Percentiles rank a stretch among this genome's conserved stretches.
These are phyloP conservation scores for Solanum medicagineum DNA, from an alignment of 257 asterid genomes.

Conservation along the genomic window DNA sequence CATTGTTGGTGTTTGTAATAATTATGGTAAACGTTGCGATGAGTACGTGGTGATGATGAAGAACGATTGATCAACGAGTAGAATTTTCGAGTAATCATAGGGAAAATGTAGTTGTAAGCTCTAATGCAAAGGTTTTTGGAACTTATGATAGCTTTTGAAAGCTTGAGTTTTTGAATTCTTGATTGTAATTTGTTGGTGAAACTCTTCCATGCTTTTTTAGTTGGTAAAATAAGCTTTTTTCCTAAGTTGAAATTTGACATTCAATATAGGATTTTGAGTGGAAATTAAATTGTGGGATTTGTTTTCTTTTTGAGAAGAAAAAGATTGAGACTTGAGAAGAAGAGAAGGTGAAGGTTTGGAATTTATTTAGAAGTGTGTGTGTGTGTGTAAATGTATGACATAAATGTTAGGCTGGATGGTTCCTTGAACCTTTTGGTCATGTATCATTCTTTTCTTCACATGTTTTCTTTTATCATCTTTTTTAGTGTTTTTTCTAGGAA, in stretches of 20 bases:
- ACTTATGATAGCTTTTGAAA: conserved; percentile 7
- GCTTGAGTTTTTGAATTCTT: conserved; percentile 8
- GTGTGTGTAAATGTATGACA: not conserved
- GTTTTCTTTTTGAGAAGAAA: not conserved
- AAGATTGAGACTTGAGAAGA: not conserved
- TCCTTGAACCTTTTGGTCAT: not conserved
- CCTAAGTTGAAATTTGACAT: conserved; percentile 27
- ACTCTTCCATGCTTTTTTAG: conserved; percentile 27
- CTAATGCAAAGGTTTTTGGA: conserved; percentile 4
- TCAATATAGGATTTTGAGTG: not conserved
- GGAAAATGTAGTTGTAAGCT: not conserved
- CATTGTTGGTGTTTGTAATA: not conserved
- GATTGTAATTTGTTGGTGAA: conserved; percentile 15
- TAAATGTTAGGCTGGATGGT: conserved; percentile 9
- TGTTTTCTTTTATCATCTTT: not conserved
- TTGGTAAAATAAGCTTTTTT: conserved; percentile 16
- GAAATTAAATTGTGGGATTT: not conserved
- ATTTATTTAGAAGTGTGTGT: conserved; percentile 1
- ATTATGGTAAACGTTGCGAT: not conserved
- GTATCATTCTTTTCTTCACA: conserved; percentile 4
- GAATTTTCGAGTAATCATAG: conserved; percentile 1
- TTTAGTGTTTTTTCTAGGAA: not conserved
- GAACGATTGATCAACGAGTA: not conserved
- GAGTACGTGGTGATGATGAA: not conserved
- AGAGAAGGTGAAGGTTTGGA: conserved; percentile 5